Percentiles rank a stretch among this genome's conserved stretches.
These are phyloP conservation scores for Lichtheimia corymbifera DNA, from an alignment of 371 early-diverging fungal species.

Conservation along the genomic window DNA sequence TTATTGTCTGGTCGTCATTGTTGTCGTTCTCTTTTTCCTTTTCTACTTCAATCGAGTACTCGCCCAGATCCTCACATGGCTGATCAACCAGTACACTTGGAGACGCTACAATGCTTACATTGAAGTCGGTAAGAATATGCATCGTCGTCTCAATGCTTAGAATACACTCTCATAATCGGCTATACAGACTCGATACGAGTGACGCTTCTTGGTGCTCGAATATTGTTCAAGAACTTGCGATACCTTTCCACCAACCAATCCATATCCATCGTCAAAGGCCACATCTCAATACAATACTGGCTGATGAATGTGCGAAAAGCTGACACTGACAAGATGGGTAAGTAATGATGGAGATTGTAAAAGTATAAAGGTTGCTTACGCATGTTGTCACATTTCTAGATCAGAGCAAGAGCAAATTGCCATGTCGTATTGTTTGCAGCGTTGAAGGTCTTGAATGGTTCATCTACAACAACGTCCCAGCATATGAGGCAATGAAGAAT, in stretches of 20 bases:
- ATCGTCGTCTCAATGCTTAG: neutral
- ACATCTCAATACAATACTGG: conserved; percentile 82
- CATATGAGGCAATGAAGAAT: conserved; percentile 66
- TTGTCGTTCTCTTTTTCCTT: conserved; percentile 74
- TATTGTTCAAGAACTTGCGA: conserved; percentile 79
- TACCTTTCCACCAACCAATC: conserved; percentile 77
- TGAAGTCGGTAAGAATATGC: conserved; percentile 62
- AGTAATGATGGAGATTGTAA: neutral
- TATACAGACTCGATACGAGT: conserved; percentile 74
- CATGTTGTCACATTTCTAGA: neutral
- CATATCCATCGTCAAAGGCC: conserved; percentile 75
- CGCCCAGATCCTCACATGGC: conserved; percentile 62
- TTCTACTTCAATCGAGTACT: conserved; percentile 77
- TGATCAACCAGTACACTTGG: conserved; percentile 77
- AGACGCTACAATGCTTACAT: conserved; percentile 67
- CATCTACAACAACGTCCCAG: conserved; percentile 79
- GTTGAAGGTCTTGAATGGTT: conserved; percentile 85
- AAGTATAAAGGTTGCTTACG: no score
- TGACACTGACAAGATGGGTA: conserved; percentile 29
- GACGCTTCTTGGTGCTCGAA: conserved; percentile 75
- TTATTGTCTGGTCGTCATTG: conserved; percentile 69
- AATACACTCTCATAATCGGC: neutral
- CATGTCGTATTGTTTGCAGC: conserved; percentile 71
- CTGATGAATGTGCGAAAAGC: conserved; percentile 62
- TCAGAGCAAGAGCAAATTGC: conserved; percentile 27